Evolutionary conservation across 441 rosid genomes (phyloP).

Genomic region (Viola pubescens): DNA sequence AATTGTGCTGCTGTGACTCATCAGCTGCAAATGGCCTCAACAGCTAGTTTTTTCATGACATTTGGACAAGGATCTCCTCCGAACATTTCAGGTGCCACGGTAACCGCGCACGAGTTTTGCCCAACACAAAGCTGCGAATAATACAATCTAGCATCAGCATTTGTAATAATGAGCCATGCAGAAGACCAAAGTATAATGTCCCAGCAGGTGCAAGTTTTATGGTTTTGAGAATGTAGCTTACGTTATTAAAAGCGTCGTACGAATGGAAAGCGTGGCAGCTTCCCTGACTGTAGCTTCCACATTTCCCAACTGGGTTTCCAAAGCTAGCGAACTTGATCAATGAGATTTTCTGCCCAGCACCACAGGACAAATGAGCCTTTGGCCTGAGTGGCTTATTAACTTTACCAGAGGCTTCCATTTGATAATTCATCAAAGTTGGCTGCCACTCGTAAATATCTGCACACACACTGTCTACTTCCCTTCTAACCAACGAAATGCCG

Average conservation of each 20-base stretch:
- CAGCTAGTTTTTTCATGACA: slow-evolving; percentile 87
- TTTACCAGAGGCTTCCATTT: slow-evolving; percentile 77
- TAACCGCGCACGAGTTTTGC: slow-evolving; percentile 77
- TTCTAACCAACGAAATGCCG: slow-evolving; percentile 69
- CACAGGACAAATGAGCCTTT: slow-evolving; percentile 75
- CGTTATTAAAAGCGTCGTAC: slow-evolving; percentile 86
- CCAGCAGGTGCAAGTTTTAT: neutral
- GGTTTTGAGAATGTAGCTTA: slow-evolving; percentile 19
- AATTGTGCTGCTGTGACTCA: slow-evolving; percentile 10
- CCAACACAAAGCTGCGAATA: slow-evolving; percentile 79
- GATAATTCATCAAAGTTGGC: slow-evolving; percentile 72
- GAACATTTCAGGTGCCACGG: slow-evolving; percentile 85
- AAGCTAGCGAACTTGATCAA: slow-evolving; percentile 88
- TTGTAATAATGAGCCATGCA: neutral
- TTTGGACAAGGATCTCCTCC: slow-evolving; percentile 90
- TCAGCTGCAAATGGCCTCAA: slow-evolving; percentile 81
- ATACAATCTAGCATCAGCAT: slow-evolving; percentile 2
- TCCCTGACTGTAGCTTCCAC: slow-evolving; percentile 80
- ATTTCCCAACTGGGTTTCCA: slow-evolving; percentile 80
- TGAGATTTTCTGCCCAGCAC: slow-evolving; percentile 74
- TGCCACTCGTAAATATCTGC: slow-evolving; percentile 93
- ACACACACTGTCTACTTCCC: slow-evolving; percentile 78
- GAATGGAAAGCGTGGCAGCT: slow-evolving; percentile 90
- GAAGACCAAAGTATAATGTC: neutral
- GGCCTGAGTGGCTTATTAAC: slow-evolving; percentile 77